A percentile compares a stretch with the other conserved stretches of the same genome.
These are phyloP conservation scores for Fusarium sp. DNA, from an alignment of 2,329 filamentous ascomycete genomes.

Conservation along the genomic window DNA sequence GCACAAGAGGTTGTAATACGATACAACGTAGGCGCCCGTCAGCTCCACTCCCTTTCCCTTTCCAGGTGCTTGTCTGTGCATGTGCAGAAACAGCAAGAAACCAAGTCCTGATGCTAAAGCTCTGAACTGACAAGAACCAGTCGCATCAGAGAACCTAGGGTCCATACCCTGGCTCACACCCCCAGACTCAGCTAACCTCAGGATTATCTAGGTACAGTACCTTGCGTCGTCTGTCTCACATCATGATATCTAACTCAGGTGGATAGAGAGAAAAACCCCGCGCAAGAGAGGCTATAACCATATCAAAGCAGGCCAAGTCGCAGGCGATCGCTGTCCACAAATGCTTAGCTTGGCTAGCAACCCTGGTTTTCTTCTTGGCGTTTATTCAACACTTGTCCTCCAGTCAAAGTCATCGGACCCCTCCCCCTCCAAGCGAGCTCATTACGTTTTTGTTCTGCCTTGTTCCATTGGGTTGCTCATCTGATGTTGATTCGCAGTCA, in stretches of 20 bases:
- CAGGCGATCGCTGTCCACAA: slow-evolving; percentile 35
- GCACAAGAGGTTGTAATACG: slow-evolving; percentile 13
- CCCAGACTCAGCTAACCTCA: slow-evolving; percentile 33
- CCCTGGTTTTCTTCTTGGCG: slow-evolving; percentile 17
- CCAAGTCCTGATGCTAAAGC: slow-evolving; percentile 14
- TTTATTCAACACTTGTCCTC: slow-evolving; percentile 28
- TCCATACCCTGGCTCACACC: slow-evolving; percentile 12
- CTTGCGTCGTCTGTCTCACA: slow-evolving; percentile 35
- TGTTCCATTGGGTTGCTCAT: neutral
- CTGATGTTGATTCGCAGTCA: slow-evolving; percentile 11
- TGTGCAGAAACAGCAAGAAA: slow-evolving; percentile 1
- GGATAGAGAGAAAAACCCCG: slow-evolving; percentile 36
- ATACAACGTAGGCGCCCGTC: neutral
- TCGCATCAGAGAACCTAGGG: slow-evolving; percentile 5
- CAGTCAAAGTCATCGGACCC: slow-evolving; percentile 14
- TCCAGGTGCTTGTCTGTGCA: slow-evolving; percentile 18
- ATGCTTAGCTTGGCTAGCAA: slow-evolving; percentile 34
- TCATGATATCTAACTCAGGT: slow-evolving; percentile 35
- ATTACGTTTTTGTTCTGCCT: slow-evolving; percentile 38
- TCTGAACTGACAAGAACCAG: slow-evolving; percentile 21
- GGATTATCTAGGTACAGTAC: slow-evolving; percentile 36
- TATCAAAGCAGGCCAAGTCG: slow-evolving; percentile 30
- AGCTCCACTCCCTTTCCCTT: slow-evolving; percentile 21
- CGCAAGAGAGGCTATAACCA: slow-evolving; percentile 28
- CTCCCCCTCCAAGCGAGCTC: slow-evolving; percentile 29